phyloP scores from a whole-genome alignment of 2,329 filamentous ascomycete genomes.

The Raffaelea deltoideospora region DNA sequence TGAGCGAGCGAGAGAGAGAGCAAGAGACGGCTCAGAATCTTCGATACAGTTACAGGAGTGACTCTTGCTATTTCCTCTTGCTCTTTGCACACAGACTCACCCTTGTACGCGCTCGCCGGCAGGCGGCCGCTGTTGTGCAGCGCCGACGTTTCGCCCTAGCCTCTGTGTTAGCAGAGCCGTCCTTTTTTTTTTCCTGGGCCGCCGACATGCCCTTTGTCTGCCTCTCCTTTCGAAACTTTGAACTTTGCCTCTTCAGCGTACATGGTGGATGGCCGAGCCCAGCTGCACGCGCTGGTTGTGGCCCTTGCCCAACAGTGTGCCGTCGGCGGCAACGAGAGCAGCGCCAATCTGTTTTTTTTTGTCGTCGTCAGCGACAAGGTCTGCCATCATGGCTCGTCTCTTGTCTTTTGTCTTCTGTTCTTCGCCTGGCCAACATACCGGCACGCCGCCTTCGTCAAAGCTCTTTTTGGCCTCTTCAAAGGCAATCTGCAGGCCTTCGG shows the following conservation, averaged over 20 bases:
- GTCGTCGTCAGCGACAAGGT: background rate
- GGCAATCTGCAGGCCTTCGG: conserved; percentile 19
- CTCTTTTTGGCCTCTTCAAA: conserved; percentile 29
- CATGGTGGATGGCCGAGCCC: conserved; percentile 55
- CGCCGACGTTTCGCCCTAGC: conserved; percentile 55
- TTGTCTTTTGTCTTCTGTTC: background rate
- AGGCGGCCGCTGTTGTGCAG: conserved; percentile 60
- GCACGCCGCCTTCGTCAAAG: conserved; percentile 31
- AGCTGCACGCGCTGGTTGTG: conserved; percentile 67
- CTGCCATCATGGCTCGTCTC: background rate
- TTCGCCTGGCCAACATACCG: conserved; percentile 17
- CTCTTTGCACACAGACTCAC: conserved; percentile 1
- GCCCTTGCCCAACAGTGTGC: conserved; percentile 53
- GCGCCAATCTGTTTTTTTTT: conserved; percentile 35
- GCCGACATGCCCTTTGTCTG: too few relatives aligned
- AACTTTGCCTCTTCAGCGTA: conserved; percentile 19
- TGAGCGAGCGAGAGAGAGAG: background rate
- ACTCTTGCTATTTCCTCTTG: too few relatives aligned
- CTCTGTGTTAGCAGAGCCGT: too few relatives aligned
- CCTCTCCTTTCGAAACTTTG: too few relatives aligned
- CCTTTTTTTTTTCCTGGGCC: background rate
- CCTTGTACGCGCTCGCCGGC: conserved; percentile 49
- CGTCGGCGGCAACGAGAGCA: conserved; percentile 50
- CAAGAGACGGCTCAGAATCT: too few relatives aligned
- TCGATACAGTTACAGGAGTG: too few relatives aligned